phyloP scores from a whole-genome alignment of 495 filamentous ascomycete genomes.

The Penicillium cinerascens region DNA sequence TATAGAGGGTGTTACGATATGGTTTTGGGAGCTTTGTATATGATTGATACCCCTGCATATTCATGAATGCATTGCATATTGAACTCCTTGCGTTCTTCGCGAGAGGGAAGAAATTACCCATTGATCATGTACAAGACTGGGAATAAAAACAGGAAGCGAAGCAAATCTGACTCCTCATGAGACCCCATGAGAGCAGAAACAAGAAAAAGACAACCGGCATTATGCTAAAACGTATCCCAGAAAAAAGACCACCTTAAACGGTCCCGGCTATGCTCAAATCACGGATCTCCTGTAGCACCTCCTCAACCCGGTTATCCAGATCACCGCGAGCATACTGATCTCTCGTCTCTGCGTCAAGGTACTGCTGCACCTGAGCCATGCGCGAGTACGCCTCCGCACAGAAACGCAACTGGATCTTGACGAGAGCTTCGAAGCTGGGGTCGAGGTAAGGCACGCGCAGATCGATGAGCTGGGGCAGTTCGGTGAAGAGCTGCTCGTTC shows the following conservation, averaged over 20 bases:
- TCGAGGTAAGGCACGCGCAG: conserved; percentile 95
- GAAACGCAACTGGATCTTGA: conserved; percentile 97
- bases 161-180: not conserved
- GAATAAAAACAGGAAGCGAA: not conserved
- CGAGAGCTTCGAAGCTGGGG: conserved; percentile 92
- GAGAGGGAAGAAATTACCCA: not conserved
- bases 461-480: conserved; percentile 97
- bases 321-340: conserved; percentile 95
- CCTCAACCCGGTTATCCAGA: conserved; percentile 86
- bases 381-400: conserved; percentile 94
- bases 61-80: not conserved
- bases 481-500: conserved; percentile 89
- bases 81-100: conserved; percentile 4
- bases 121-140: conserved; percentile 8
- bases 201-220: conserved; percentile 8
- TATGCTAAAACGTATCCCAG: not conserved
- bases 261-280: conserved; percentile 90
- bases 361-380: conserved; percentile 99
- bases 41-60: conserved; percentile 18
- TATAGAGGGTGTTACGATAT: not conserved
- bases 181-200: not conserved
- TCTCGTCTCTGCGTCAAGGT: conserved; percentile 91
- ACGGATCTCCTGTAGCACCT: conserved; percentile 94
- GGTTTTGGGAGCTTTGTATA: not conserved
- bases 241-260: conserved; percentile 47